phyloP scores from a whole-genome alignment of 2,329 filamentous ascomycete genomes.

The Epicoccum nigrum region DNA sequence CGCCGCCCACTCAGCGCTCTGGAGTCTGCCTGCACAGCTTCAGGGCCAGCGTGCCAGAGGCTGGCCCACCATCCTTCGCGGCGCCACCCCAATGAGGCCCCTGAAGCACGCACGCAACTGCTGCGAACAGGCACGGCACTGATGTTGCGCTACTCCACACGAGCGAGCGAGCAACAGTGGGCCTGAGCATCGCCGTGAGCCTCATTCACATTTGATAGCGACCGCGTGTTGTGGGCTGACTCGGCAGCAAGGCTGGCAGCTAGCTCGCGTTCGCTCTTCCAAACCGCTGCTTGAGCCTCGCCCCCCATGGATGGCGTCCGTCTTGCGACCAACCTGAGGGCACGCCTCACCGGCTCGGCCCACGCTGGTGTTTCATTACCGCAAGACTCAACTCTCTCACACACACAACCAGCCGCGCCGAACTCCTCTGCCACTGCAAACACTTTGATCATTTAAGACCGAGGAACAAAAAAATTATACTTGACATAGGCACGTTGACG shows the following conservation, averaged over 20 bases:
- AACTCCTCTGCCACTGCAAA: neutral
- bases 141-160: constrained; percentile 12
- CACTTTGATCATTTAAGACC: neutral
- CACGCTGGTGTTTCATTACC: constrained; percentile 11
- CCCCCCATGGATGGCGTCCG: neutral
- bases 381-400: neutral
- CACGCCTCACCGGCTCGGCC: constrained; percentile 8
- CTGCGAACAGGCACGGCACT: constrained; percentile 12
- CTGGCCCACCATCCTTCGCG: too few species aligned
- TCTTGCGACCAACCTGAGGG: neutral
- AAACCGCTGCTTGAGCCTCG: neutral
- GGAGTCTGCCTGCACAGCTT: too few species aligned
- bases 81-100: constrained; percentile 12
- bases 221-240: neutral
- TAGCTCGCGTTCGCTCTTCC: constrained; percentile 1
- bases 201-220: neutral
- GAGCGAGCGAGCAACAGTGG: constrained; percentile 2
- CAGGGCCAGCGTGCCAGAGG: too few species aligned
- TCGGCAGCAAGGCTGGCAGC: too few species aligned
- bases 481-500: constrained; percentile 5
- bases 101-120: constrained; percentile 23
- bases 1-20: neutral
- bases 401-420: neutral
- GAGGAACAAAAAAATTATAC: neutral
- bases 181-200: neutral